Evolutionary conservation across 2,329 filamentous ascomycete species (phyloP).

Genomic region (Lithohypha guttulata): DNA sequence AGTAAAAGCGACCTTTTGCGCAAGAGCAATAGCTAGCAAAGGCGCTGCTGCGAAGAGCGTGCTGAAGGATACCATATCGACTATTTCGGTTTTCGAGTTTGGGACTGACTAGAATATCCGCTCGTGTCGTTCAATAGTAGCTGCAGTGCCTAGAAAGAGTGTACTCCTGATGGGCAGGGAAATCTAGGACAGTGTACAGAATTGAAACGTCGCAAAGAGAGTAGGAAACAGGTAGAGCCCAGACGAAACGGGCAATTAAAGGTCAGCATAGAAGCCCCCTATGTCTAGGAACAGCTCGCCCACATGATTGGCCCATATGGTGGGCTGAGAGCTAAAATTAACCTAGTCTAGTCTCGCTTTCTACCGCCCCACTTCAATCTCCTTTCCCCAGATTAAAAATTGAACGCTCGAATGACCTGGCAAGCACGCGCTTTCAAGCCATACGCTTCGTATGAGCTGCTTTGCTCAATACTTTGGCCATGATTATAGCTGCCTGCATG

Average conservation of each 20-base stretch:
- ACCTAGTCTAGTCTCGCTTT: neutral
- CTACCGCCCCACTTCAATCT: slow-evolving; percentile 1
- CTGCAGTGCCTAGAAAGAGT: neutral
- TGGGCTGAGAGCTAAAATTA: neutral
- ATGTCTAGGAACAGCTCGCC: too few relatives aligned
- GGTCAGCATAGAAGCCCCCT: slow-evolving; percentile 3
- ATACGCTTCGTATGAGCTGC: too few relatives aligned
- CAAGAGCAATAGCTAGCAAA: slow-evolving; percentile 36
- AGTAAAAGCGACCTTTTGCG: slow-evolving; percentile 42
- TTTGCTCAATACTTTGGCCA: too few relatives aligned
- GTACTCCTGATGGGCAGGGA: slow-evolving; percentile 8
- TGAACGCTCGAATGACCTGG: too few relatives aligned
- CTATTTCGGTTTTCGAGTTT: neutral
- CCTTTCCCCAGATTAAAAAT: slow-evolving; percentile 6
- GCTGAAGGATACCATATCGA: slow-evolving; percentile 41
- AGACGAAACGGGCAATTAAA: neutral
- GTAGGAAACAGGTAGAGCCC: neutral
- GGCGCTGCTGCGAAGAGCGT: slow-evolving; percentile 37
- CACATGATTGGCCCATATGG: too few relatives aligned
- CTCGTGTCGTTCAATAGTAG: neutral
- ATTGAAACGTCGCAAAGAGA: slow-evolving; percentile 1
- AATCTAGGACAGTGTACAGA: neutral
- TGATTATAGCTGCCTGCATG: too few relatives aligned
- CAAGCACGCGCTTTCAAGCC: too few relatives aligned
- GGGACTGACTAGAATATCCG: neutral